Conservation (phyloP, 495 filamentous ascomycete genomes). For the Chaetomium cochliodes region DNA sequence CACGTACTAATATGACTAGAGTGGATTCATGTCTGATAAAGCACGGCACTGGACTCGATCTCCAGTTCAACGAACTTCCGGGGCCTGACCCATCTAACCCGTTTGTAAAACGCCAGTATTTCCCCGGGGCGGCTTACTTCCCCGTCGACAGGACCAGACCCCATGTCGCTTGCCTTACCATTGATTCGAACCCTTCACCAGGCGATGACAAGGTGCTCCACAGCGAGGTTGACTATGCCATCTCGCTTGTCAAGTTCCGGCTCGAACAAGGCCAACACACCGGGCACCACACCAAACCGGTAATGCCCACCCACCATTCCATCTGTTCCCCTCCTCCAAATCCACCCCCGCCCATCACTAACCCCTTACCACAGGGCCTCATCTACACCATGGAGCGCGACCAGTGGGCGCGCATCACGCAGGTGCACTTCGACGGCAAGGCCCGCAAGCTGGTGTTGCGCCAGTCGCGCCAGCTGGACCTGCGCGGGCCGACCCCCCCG, state of each 20-base stretch:
- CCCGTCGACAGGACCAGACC: slow-evolving; percentile 5
- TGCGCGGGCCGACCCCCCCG: neutral
- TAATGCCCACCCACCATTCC: neutral
- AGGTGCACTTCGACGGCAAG: slow-evolving; percentile 4
- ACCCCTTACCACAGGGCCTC: neutral
- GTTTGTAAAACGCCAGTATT: neutral
- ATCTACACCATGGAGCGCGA: slow-evolving; percentile 3
- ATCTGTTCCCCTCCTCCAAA: too few species aligned
- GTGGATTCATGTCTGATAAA: neutral
- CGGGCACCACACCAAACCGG: slow-evolving; percentile 12
- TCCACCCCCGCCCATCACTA: neutral
- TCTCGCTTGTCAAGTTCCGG: neutral
- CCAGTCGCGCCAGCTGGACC: slow-evolving; percentile 10
- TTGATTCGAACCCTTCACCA: neutral
- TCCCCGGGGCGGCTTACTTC: neutral
- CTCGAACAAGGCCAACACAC: neutral
- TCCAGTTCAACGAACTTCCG: neutral
- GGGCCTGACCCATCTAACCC: too few species aligned
- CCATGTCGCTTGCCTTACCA: neutral
- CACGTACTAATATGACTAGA: neutral
- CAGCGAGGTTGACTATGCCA: slow-evolving; percentile 5
- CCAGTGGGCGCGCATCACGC: neutral
- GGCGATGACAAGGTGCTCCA: neutral
- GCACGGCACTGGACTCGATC: neutral
- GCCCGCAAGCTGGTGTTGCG: slow-evolving; percentile 11